Base-by-base conservation (phyloP, 352 stramenopile genomes). In the Stephanocyclus meneghinianus region DNA sequence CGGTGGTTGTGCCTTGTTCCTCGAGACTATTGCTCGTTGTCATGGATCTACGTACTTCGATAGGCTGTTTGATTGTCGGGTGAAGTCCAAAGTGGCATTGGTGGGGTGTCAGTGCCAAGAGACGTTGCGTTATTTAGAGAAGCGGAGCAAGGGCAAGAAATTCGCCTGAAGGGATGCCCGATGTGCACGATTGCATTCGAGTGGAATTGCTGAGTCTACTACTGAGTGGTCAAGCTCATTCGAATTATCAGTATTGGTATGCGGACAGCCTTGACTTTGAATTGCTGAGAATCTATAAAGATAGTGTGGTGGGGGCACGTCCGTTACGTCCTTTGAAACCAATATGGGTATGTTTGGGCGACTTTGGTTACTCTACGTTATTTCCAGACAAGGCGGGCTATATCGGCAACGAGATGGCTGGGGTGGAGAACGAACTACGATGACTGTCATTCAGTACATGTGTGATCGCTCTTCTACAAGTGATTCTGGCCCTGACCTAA, bases 1-100 rank as follows among this genome's bases (percentile, higher is more conserved):
- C 71, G 86, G 86, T 35, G 88, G 88, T 6, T 88, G 85, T 79
- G 88, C 88, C n/a, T 74, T 93, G n/a, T 84, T 93, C 40, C 69
- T 93, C 29, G 88, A 93, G 69, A 90, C 80, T 2, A 85, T 93
- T 74, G 30, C 89, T 56, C 50, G 74, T 45, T 90, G 89, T 77
- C 84, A 91, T 66, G 85, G 88, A 18, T 40, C 2, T 15, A 11
- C 6, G 0, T 47, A 63, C 21, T 61, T 72, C 26, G 21, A 63
- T 1, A 72, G 32, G 29, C 2, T 62, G 29, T 47, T 72, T 37
- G 15, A 35, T 11, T 10, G 21, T 6, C 8, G 30, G 9, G 8
- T 40, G 3, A 51, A 63, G 26, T 21, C 37, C 30, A 51, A 44
- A n/a, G 18, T n/a, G 6, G 53, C n/a, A 2, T 42, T 76, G 18